Evolutionary conservation across 1,284 basidiomycete genomes (phyloP), one percentile per base, ranked within the genome.

Genomic region (Ustilago loliicola): DNA sequence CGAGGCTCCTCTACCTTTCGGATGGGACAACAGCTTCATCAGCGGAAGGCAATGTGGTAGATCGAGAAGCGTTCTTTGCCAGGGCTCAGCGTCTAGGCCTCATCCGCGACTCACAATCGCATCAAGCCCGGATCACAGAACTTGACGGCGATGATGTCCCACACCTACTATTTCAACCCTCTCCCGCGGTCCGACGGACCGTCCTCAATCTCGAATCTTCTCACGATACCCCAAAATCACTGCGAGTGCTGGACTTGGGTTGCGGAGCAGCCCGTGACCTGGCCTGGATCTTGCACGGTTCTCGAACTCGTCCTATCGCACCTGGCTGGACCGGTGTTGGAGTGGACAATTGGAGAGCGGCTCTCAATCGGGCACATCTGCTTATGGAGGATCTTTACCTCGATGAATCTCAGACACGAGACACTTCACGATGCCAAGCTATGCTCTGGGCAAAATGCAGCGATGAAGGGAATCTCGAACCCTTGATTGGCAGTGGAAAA

Each of bases 261-360:
- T 77, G 75, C 47, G 75, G 75, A 0, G 70, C 75, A 25, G 75
- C 66, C 3, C 56, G 75, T 1, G 75, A 77, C 25, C 61, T 77
- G 3, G 66, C 64, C 2, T 77, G 75, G 75, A 70, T 77, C 38
- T 29, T 77, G 13, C 70, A 77, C 51, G 70, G 66, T 11, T 77
- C 75, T 3, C 70, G 66, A 40, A 58, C 36, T 25, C 70, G 58
- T 25, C 4, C 29, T 5, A 27, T 29, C 6, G 23, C 64, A 7
- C 17, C 17, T 17, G 21, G 6, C 23, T 77, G 75, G 75, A 60
- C 55, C 25, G 75, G 70, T 23, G 51, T 77, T 23, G 75, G 63
- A 21, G 25, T 77, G 40, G 75, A 77, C 61, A 77, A 67, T 50
- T 77, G 75, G 75, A 77, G 70, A 51, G 75, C 75, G 8, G 70